Evolutionary conservation across 441 rosid species (phyloP), one percentile per base, ranked within the genome.

Genomic region (Cnidoscolus chayamansa): DNA sequence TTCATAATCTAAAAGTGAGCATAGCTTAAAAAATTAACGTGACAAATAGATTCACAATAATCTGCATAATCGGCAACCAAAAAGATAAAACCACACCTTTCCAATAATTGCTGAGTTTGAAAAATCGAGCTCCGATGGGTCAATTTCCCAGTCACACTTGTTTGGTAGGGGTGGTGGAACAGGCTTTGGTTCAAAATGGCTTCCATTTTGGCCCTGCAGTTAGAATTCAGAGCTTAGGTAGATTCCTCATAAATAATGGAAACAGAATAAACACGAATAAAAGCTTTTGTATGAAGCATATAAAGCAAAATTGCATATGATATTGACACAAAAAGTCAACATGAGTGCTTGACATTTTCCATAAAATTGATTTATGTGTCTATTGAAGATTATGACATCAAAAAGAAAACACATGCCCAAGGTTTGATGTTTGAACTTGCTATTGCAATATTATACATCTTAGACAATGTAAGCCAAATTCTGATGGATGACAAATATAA

Each of bases 111-210:
- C 58, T 0, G 93, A 87, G 77, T 80, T 89, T 11, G 97, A 86
- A 81, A 94, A 94, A 79, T 92, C 97, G 43, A 94, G 86, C 86
- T 94, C 99, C 51, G 96, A 78, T n/a, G 98, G 99, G 49, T 94
- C 99, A 72, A 94, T 86, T 88, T 94, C 99, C 99, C 99, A 90
- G 77, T 94, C 98, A 87, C 98, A 92, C 81, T 94, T 94, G 80
- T 93, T 95, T 17, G 99, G 91, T 70, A 87, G 83, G 48, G 99
- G 98, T 9, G 99, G 99, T 3, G 86, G 87, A 78, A 93, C 99
- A 67, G 94, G 91, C 82, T 87, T 95, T 70, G 95, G 97, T 74
- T 95, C 98, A 84, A 91, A 93, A 73, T 95, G 99, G 80, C 99
- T 95, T 77, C 99, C 99, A 65, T 79, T 91, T 90, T 93, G 99